Evolutionary conservation across 2,329 filamentous ascomycete genomes (phyloP).

Genomic region (Pleoardoris graminearum): DNA sequence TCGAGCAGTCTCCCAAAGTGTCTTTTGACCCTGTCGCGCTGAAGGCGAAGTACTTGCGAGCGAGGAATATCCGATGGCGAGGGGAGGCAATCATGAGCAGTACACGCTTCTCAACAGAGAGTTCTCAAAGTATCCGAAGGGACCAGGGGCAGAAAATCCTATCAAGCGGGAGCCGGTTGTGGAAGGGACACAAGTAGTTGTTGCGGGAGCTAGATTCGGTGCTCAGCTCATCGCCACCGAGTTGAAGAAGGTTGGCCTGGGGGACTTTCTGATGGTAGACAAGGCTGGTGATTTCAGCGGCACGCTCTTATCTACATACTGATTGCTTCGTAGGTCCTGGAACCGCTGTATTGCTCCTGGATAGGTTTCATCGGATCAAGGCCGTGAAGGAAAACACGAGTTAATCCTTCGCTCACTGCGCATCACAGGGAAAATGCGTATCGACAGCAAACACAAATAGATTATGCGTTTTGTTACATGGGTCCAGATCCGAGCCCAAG

Average conservation of each 20-base stretch:
- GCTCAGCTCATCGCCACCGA: constrained; percentile 49
- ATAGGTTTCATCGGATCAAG: constrained; percentile 38
- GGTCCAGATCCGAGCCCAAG: no score
- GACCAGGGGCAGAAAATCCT: constrained; percentile 34
- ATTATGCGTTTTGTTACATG: constrained; percentile 45
- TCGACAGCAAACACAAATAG: no score
- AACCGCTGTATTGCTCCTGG: constrained; percentile 41
- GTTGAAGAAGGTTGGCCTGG: constrained; percentile 45
- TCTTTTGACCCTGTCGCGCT: constrained; percentile 30
- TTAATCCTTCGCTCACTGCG: no score
- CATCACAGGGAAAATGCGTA: no score
- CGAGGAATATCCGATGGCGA: constrained; percentile 35
- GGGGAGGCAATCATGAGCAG: constrained; percentile 32
- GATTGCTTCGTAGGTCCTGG: constrained; percentile 45
- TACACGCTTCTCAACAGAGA: constrained; percentile 32
- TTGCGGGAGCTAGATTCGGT: constrained; percentile 52
- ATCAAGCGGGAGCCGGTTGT: constrained; percentile 30
- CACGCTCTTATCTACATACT: no score
- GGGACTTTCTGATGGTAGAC: constrained; percentile 50
- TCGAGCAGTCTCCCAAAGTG: constrained; percentile 15
- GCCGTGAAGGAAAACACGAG: constrained; percentile 30
- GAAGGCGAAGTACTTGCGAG: constrained; percentile 32
- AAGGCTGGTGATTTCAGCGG: constrained; percentile 55
- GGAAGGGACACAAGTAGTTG: constrained; percentile 36
- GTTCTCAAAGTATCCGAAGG: constrained; percentile 29